A percentile compares a stretch with the other conserved stretches of the same genome.
phyloP scores from a whole-genome alignment of 768 basidiomycete species.

The Psilocybe sp. region DNA sequence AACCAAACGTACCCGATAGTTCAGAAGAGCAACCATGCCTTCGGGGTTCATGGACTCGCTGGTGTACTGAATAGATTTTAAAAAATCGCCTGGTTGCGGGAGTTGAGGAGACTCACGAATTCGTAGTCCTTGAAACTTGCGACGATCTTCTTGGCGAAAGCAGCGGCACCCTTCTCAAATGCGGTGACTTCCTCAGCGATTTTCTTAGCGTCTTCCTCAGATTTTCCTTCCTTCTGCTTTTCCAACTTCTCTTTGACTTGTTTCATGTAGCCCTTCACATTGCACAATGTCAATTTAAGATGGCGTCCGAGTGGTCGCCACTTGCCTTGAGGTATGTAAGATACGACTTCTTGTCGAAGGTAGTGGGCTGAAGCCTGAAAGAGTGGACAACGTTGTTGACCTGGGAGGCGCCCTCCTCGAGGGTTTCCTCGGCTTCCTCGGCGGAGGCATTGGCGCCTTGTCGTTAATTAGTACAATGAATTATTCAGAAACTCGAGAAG shows the following conservation, averaged over 20 bases:
- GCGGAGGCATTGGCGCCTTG: conserved; percentile 90
- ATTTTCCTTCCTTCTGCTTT: no score
- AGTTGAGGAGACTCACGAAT: conserved; percentile 55
- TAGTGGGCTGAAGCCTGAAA: conserved; percentile 80
- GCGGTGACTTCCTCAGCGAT: conserved; percentile 59
- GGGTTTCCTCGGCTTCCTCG: conserved; percentile 78
- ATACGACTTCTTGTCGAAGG: conserved; percentile 91
- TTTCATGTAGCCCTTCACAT: conserved; percentile 87
- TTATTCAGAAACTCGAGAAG: not conserved
- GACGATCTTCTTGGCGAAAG: conserved; percentile 85
- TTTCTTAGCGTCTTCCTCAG: no score
- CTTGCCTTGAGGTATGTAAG: conserved; percentile 77
- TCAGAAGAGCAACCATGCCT: conserved; percentile 91
- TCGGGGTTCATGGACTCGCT: conserved; percentile 80
- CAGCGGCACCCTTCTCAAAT: conserved; percentile 81
- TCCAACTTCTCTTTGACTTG: conserved; percentile 67
- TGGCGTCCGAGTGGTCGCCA: not conserved
- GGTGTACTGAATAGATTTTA: conserved; percentile 48
- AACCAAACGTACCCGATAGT: conserved; percentile 72
- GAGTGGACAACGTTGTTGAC: conserved; percentile 93
- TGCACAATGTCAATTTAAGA: not conserved
- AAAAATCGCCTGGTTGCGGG: not conserved
- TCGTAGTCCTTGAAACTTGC: conserved; percentile 92
- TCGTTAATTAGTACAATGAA: not conserved
- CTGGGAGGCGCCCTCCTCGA: conserved; percentile 72